Evolutionary conservation across 805 yeast species (phyloP).

Genomic region (Candida oleophila): DNA sequence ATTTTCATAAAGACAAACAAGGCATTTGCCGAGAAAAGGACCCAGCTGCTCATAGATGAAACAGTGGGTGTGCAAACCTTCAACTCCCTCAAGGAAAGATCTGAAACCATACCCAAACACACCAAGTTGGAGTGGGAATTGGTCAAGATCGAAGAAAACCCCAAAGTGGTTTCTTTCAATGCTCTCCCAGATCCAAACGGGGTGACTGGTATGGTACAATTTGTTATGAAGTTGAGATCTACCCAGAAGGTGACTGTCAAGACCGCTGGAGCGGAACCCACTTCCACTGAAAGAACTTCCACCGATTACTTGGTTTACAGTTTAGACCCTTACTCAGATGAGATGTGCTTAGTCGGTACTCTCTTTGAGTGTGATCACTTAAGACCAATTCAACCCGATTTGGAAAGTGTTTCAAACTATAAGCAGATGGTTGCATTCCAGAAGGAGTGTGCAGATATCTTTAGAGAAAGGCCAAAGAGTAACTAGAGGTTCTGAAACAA

Average conservation of each 20-base stretch:
- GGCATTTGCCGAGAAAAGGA: slow-evolving; percentile 60
- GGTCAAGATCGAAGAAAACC: slow-evolving; percentile 63
- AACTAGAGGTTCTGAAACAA: slow-evolving; percentile 6
- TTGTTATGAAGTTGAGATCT: slow-evolving; percentile 36
- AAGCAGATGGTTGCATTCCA: slow-evolving; percentile 25
- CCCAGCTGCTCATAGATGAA: slow-evolving; percentile 3
- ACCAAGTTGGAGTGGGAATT: slow-evolving; percentile 74
- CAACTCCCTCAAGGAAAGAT: slow-evolving; percentile 29
- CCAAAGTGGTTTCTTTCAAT: slow-evolving; percentile 70
- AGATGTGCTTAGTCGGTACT: slow-evolving; percentile 39
- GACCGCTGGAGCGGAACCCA: slow-evolving; percentile 12
- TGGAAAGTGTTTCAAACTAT: slow-evolving; percentile 16
- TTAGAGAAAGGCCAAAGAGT: slow-evolving; percentile 33
- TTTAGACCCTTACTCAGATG: slow-evolving; percentile 38
- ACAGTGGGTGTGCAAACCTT: slow-evolving; percentile 34
- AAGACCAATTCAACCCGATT: slow-evolving; percentile 39
- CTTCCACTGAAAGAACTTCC: slow-evolving; percentile 26
- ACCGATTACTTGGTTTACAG: slow-evolving; percentile 39
- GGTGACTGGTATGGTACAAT: slow-evolving; percentile 36
- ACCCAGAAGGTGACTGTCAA: slow-evolving; percentile 35
- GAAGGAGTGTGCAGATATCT: slow-evolving; percentile 37
- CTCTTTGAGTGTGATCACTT: slow-evolving; percentile 37
- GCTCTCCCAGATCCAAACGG: slow-evolving; percentile 53
- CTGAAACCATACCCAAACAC: slow-evolving; percentile 50
- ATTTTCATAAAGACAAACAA: slow-evolving; percentile 74